Conservation (phyloP, 2,329 filamentous ascomycete species). For the Didymosphaeria variabile region DNA sequence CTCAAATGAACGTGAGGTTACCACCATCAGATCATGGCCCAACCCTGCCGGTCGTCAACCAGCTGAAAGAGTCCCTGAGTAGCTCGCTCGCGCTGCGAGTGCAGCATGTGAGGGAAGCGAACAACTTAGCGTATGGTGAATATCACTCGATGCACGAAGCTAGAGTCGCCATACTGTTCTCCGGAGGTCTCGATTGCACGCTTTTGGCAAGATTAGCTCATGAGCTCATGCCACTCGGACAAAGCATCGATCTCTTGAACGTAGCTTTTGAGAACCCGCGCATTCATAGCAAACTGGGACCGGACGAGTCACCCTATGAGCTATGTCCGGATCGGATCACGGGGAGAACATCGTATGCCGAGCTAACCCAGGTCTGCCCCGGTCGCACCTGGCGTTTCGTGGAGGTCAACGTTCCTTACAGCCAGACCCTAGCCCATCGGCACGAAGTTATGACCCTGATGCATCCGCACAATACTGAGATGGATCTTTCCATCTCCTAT, state of each 20-base stretch:
- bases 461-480: conserved; percentile 94
- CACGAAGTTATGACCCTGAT: conserved; percentile 78
- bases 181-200: conserved; percentile 92
- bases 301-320: conserved; percentile 69
- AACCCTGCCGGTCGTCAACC: conserved; percentile 61
- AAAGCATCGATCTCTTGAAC: conserved; percentile 87
- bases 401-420: conserved; percentile 83
- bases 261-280: conserved; percentile 96
- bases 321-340: conserved; percentile 90
- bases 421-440: conserved; percentile 75
- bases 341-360: conserved; percentile 79
- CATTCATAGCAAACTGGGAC: conserved; percentile 54
- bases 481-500: conserved; percentile 94
- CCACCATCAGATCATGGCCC: conserved; percentile 34
- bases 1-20: conserved; percentile 53
- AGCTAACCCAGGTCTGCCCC: conserved; percentile 75
- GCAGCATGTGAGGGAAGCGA: conserved; percentile 41
- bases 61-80: conserved; percentile 64
- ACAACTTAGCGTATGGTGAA: conserved; percentile 6
- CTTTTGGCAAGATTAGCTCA: conserved; percentile 83
- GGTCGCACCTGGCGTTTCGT: conserved; percentile 83
- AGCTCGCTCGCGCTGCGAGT: conserved; percentile 69
- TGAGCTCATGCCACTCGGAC: conserved; percentile 72
- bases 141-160: conserved; percentile 39
- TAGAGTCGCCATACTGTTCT: conserved; percentile 84